Evolutionary conservation across 768 basidiomycete genomes (phyloP).

Genomic region (Lentinula detonsa): DNA sequence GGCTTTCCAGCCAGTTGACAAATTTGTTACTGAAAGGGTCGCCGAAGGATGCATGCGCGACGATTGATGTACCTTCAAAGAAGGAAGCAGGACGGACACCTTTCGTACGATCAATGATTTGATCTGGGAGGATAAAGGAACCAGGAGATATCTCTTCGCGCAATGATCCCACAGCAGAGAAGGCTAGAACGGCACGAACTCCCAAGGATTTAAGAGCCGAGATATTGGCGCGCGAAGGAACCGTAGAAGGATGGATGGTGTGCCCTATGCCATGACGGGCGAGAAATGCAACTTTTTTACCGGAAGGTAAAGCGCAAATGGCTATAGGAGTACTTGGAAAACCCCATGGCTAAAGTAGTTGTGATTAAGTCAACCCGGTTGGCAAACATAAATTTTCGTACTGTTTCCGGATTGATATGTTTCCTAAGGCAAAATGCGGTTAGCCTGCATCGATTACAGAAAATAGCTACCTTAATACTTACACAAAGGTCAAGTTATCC

Average conservation of each 20-base stretch:
- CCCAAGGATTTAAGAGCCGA: slow-evolving; percentile 92
- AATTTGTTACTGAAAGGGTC: slow-evolving; percentile 78
- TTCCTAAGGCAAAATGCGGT: slow-evolving; percentile 35
- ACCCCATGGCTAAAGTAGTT: slow-evolving; percentile 76
- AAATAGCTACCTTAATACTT: slow-evolving; percentile 22
- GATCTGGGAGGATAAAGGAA: slow-evolving; percentile 79
- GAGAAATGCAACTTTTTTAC: slow-evolving; percentile 79
- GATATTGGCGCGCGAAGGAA: slow-evolving; percentile 90
- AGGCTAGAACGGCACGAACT: slow-evolving; percentile 83
- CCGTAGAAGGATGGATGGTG: slow-evolving; percentile 68
- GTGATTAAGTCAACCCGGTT: not conserved
- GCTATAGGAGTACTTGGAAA: slow-evolving; percentile 85
- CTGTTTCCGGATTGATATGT: slow-evolving; percentile 76
- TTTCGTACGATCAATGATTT: slow-evolving; percentile 97
- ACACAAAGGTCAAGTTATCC: slow-evolving; percentile 87
- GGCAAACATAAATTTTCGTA: slow-evolving; percentile 25
- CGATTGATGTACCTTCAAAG: slow-evolving; percentile 77
- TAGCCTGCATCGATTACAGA: not conserved
- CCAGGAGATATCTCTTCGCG: slow-evolving; percentile 91
- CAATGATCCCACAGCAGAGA: slow-evolving; percentile 93
- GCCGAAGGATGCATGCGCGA: slow-evolving; percentile 92
- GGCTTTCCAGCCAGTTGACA: slow-evolving; percentile 56
- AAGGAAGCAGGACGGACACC: slow-evolving; percentile 84
- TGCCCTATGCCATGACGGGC: slow-evolving; percentile 88
- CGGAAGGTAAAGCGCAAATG: slow-evolving; percentile 84